Conservation (phyloP, 768 basidiomycete genomes). For the Cystobasidium ongulense region DNA sequence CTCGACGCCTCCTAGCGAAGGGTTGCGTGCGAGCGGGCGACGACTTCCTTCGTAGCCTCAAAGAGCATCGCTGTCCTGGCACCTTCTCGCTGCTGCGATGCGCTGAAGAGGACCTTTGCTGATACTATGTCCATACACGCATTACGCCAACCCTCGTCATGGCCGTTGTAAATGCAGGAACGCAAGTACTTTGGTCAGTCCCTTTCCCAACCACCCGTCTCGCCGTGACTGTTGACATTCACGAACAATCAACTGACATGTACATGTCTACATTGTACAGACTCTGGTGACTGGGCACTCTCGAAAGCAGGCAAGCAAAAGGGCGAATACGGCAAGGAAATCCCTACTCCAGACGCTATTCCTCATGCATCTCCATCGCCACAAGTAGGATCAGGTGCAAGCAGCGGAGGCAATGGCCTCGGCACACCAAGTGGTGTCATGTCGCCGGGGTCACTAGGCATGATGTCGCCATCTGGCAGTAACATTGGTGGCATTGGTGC, state of each 20-base stretch:
- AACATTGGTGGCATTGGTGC: neutral
- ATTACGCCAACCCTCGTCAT: neutral
- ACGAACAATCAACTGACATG: neutral
- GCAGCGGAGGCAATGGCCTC: neutral
- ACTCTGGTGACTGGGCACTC: conserved; percentile 90
- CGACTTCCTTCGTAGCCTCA: too few species aligned
- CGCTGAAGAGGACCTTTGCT: neutral
- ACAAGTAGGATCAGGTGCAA: neutral
- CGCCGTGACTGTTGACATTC: neutral
- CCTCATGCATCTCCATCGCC: conserved; percentile 33
- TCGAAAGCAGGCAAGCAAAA: conserved; percentile 77
- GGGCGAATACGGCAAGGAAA: conserved; percentile 87
- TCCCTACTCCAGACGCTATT: conserved; percentile 76
- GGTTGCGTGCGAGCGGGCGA: too few species aligned
- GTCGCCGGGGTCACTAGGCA: neutral
- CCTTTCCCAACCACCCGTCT: neutral
- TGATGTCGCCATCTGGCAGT: neutral
- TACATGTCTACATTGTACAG: neutral
- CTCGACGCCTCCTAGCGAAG: too few species aligned
- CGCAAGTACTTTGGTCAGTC: conserved; percentile 86
- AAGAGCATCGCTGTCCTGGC: too few species aligned
- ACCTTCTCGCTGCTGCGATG: too few species aligned
- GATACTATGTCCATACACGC: neutral
- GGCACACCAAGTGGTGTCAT: neutral
- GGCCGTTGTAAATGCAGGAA: conserved; percentile 59